Evolutionary conservation across 345 rosid species (phyloP).

Genomic region (Durio zibethinus): DNA sequence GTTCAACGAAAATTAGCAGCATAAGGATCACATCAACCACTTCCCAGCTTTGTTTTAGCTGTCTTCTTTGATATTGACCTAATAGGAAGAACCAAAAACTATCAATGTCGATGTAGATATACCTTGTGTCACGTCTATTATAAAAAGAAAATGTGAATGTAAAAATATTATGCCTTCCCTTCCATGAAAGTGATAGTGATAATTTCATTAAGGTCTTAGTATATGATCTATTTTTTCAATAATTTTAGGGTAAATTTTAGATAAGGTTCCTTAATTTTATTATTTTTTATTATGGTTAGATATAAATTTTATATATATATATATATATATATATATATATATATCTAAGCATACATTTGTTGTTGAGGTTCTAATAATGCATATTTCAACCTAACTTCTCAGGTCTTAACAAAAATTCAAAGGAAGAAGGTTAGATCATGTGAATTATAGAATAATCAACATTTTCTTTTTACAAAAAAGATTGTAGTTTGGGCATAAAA

Average conservation of each 20-base stretch:
- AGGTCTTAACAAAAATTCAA: too few relatives aligned
- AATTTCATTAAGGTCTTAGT: background rate
- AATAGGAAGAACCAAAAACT: background rate
- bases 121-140: background rate
- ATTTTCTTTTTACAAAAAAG: too few relatives aligned
- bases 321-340: too few relatives aligned
- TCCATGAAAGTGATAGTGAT: background rate
- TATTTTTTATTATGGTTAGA: background rate
- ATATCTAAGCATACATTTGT: background rate
- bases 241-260: background rate
- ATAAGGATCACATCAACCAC: background rate
- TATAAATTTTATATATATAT: background rate
- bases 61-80: background rate
- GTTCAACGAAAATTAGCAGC: background rate
- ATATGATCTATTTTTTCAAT: background rate
- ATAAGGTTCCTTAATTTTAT: background rate
- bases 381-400: background rate
- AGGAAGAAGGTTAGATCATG: too few relatives aligned
- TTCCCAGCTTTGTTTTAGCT: background rate
- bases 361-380: background rate
- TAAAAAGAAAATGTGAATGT: background rate
- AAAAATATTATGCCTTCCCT: background rate
- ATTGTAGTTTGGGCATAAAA: too few relatives aligned
- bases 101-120: background rate
- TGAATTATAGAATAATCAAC: too few relatives aligned